Conservation (phyloP, 2,329 filamentous ascomycete species). For the Calonectria pseudoturangicola region DNA sequence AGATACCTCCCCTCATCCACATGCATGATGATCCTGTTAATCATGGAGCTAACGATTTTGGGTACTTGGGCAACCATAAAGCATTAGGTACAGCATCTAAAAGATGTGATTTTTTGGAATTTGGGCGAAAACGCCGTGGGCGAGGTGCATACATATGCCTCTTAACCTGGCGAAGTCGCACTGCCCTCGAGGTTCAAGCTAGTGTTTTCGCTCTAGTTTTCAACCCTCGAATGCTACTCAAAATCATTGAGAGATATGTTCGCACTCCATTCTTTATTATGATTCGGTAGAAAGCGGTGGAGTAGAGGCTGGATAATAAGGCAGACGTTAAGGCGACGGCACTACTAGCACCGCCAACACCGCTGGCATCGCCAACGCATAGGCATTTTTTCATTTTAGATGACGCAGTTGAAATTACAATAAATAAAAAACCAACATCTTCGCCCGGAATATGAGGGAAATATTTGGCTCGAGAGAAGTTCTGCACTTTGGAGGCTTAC, state of each 20-base stretch:
- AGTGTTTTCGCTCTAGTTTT: neutral
- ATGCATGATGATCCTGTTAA: neutral
- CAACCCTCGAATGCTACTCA: neutral
- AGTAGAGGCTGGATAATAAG: neutral
- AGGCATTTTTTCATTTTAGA: neutral
- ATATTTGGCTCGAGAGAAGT: too few species aligned
- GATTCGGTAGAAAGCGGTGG: neutral
- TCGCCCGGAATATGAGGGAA: neutral
- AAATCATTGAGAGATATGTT: neutral
- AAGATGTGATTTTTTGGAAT: too few species aligned
- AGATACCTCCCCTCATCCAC: neutral
- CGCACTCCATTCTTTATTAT: neutral
- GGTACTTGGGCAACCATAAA: too few species aligned
- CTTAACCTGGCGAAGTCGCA: neutral
- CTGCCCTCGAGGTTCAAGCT: neutral
- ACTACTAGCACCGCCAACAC: neutral
- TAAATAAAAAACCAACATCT: neutral
- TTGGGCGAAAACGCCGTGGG: too few species aligned
- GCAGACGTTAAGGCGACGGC: neutral
- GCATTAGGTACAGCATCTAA: too few species aligned
- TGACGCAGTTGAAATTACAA: slow-evolving; percentile 8
- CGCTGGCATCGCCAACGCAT: neutral
- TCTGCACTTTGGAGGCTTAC: neutral
- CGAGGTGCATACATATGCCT: neutral
- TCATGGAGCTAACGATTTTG: neutral